Evolutionary conservation across 148 eudicot species (phyloP), one percentile per base, ranked within the genome.

Genomic region (Fallopia convolvulus): DNA sequence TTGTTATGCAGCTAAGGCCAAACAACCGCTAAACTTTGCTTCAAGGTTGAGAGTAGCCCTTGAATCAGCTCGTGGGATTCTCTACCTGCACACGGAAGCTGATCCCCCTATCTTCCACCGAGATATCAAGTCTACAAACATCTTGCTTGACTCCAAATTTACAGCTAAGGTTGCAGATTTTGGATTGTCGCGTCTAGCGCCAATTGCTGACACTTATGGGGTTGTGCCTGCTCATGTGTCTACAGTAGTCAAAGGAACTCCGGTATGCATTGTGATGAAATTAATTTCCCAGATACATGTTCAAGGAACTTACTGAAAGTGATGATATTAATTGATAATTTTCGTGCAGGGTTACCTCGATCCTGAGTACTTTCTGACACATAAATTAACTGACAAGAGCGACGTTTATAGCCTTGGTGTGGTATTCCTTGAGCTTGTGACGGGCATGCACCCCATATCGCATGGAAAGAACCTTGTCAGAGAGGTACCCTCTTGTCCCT

Each of bases 161-260:
- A 85, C 84, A 48, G 89, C 97, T n/a, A 93, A 93, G 85, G 98
- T 93, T 79, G 89, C 98, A 71, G 98, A 93, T 84, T 93, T 93
- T 81, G 98, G 98, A 76, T 83, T 93, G 56, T 93, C 98, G 6
- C 87, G 89, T 56, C 93, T 93, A 75, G 98, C 94, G 66, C 98
- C 98, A 63, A 83, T 88, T 7, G 68, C 87, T 56, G 97, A 90
- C 71, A 90, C 89, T 81, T 83, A 88, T 76, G 93, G 89, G 47
- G 72, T 42, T 75, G 68, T 71, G 40, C 87, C 93, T 47, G 76
- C 76, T 76, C 90, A 91, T 75, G 83, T 93, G 33, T 93, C 98
- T 77, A 93, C 98, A 30, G 77, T 90, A 42, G 98, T 93, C 56
- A 91, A 88, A 83, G 98, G 98, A 81, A 93, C 98, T 81, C 98